Percentiles rank a stretch among this genome's conserved stretches.
Evolutionary conservation across 805 yeast species (phyloP).

Genomic region (Kodamaea restingae): DNA sequence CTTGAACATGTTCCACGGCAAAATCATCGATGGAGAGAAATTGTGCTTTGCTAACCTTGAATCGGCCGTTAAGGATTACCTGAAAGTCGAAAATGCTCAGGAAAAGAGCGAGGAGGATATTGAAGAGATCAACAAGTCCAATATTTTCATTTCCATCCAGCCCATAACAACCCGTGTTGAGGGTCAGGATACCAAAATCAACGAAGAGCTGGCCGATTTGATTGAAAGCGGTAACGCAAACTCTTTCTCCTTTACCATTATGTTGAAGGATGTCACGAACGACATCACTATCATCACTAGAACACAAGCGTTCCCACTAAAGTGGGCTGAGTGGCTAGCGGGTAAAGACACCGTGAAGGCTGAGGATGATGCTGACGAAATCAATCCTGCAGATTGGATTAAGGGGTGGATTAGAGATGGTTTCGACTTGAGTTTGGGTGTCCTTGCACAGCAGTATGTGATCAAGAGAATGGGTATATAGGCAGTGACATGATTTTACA

Average conservation of each 20-base stretch:
- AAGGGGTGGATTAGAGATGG: slow-evolving; percentile 51
- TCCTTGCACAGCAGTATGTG: slow-evolving; percentile 86
- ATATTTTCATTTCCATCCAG: slow-evolving; percentile 66
- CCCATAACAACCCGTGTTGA: slow-evolving; percentile 46
- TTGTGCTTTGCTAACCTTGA: slow-evolving; percentile 85
- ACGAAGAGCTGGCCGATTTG: slow-evolving; percentile 25
- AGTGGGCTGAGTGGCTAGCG: slow-evolving; percentile 93
- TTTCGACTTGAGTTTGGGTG: slow-evolving; percentile 73
- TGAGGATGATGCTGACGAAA: slow-evolving; percentile 17
- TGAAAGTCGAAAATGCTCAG: slow-evolving; percentile 20
- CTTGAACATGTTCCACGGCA: slow-evolving; percentile 72
- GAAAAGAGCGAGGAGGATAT: slow-evolving; percentile 17
- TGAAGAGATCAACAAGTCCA: slow-evolving; percentile 42
- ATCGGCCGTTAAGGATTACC: slow-evolving; percentile 51
- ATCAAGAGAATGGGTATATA: slow-evolving; percentile 80
- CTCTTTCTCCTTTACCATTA: slow-evolving; percentile 71
- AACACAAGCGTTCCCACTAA: slow-evolving; percentile 85
- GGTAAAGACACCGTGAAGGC: slow-evolving; percentile 30
- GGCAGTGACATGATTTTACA: too few relatives aligned
- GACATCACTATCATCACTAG: slow-evolving; percentile 66
- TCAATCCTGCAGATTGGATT: slow-evolving; percentile 44
- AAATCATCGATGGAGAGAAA: slow-evolving; percentile 79
- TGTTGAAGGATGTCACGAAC: slow-evolving; percentile 76
- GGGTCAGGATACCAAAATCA: slow-evolving; percentile 10
- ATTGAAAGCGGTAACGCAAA: slow-evolving; percentile 47